Percentiles rank a stretch among this genome's conserved stretches.
These are phyloP conservation scores for Crithidia brevicula DNA, from an alignment of 208 protist species.

Conservation along the genomic window DNA sequence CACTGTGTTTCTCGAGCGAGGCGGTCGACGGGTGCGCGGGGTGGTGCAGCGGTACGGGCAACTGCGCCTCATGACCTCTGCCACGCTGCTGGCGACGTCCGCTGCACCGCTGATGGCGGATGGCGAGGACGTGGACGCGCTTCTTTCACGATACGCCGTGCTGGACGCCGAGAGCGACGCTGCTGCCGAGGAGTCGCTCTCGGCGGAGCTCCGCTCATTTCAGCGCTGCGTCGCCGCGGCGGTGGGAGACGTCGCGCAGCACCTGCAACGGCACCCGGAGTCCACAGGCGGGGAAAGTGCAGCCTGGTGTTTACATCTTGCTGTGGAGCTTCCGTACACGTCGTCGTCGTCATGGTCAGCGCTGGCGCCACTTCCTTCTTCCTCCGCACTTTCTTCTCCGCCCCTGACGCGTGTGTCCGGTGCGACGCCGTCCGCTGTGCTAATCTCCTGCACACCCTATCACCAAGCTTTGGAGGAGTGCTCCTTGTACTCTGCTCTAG, in stretches of 20 bases:
- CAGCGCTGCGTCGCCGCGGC: conserved; percentile 32
- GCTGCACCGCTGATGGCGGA: neutral
- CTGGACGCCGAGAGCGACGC: conserved; percentile 45
- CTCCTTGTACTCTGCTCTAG: conserved; percentile 42
- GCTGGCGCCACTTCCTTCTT: too few relatives aligned
- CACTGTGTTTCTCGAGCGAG: conserved; percentile 58
- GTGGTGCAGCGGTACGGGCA: conserved; percentile 72
- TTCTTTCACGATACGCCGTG: conserved; percentile 42
- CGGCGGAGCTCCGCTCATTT: conserved; percentile 52
- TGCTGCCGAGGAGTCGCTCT: conserved; percentile 50
- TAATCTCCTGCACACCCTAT: conserved; percentile 68
- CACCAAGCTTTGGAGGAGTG: conserved; percentile 67
- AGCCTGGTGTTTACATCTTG: conserved; percentile 68
- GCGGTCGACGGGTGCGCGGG: conserved; percentile 55
- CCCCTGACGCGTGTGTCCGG: neutral
- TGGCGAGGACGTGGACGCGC: conserved; percentile 9
- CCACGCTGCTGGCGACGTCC: conserved; percentile 38
- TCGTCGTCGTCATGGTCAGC: neutral
- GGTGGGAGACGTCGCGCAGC: conserved; percentile 33
- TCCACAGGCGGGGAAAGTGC: conserved; percentile 19
- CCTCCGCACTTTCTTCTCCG: neutral
- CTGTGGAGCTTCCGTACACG: conserved; percentile 31
- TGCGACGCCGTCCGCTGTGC: conserved; percentile 30
- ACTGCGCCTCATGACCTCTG: conserved; percentile 82
- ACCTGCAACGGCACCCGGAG: conserved; percentile 33